Conservation (phyloP, 2,329 filamentous ascomycete genomes). For the Nemania abortiva region DNA sequence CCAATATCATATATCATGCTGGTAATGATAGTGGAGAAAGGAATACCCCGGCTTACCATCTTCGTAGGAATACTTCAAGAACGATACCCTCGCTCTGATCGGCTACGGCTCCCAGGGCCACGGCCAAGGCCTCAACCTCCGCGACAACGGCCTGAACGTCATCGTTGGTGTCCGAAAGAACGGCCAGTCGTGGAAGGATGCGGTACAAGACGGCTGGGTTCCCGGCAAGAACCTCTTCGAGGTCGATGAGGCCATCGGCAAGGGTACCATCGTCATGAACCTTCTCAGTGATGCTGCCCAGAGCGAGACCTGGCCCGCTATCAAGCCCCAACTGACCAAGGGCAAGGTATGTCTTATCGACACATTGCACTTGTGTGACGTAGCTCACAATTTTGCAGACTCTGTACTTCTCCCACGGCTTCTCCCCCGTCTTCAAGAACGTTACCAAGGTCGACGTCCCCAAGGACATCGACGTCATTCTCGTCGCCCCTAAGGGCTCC, state of each 20-base stretch:
- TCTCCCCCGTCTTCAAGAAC: constrained; percentile 99
- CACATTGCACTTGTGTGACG: constrained; percentile 30
- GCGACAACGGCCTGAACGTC: constrained; percentile 99
- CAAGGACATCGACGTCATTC: constrained; percentile 97
- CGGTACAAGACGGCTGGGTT: constrained; percentile 96
- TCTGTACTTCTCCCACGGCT: constrained; percentile 99
- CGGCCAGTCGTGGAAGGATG: constrained; percentile 98
- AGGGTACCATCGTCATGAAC: constrained; percentile 98
- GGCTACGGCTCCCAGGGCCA: constrained; percentile 98
- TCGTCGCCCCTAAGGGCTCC: constrained; percentile 98
- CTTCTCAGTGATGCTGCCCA: constrained; percentile 97
- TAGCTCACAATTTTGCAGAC: constrained; percentile 68
- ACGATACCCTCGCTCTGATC: constrained; percentile 98
- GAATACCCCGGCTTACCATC: constrained; percentile 37
- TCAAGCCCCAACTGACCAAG: constrained; percentile 98
- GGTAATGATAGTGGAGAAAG: neutral
- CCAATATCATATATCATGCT: neutral
- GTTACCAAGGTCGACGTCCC: constrained; percentile 99
- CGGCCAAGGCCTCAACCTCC: constrained; percentile 99
- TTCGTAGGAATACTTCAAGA: constrained; percentile 95
- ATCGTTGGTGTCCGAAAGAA: constrained; percentile 99
- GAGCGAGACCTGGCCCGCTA: constrained; percentile 97
- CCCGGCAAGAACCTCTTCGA: constrained; percentile 99
- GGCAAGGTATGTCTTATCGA: constrained; percentile 78
- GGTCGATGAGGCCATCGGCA: constrained; percentile 93